Evolutionary conservation across 208 protist species (phyloP).

Genomic region (Borovskyia barvae): DNA sequence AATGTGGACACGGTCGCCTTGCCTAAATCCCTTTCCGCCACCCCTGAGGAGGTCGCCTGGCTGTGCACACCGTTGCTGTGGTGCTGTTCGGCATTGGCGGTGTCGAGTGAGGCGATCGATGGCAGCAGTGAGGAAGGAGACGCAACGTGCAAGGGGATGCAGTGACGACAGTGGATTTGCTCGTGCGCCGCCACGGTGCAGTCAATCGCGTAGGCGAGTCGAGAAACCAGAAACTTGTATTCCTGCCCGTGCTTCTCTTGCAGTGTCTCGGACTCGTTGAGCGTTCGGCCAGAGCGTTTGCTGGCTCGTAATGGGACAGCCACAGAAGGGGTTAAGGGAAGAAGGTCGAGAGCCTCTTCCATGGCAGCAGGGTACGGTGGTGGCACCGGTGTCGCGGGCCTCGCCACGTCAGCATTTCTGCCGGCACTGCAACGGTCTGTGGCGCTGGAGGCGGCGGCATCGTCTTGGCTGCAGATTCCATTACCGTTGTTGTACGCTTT

Average conservation of each 20-base stretch:
- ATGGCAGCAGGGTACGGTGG: constrained; percentile 6
- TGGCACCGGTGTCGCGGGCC: background rate
- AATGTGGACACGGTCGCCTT: constrained; percentile 1
- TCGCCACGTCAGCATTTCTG: background rate
- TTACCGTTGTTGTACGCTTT: no score
- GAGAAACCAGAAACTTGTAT: constrained; percentile 59
- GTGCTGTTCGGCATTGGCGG: background rate
- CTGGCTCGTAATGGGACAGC: constrained; percentile 30
- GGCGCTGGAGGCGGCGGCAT: background rate
- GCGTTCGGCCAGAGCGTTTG: constrained; percentile 32
- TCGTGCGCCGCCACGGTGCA: constrained; percentile 49
- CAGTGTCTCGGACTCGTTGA: constrained; percentile 68
- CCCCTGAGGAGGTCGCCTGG: no score
- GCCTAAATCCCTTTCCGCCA: background rate
- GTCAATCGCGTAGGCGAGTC: constrained; percentile 45
- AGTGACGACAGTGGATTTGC: constrained; percentile 9
- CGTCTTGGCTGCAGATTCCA: background rate
- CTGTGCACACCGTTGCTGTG: background rate
- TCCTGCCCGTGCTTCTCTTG: constrained; percentile 70
- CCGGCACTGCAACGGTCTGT: background rate
- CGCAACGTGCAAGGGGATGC: constrained; percentile 10
- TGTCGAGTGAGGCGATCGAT: background rate
- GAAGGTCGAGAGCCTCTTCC: constrained; percentile 21
- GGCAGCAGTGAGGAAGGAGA: background rate
- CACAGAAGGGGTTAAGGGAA: constrained; percentile 39